Conservation (phyloP, 495 filamentous ascomycete species). For the Diplogelasinospora grovesii region DNA sequence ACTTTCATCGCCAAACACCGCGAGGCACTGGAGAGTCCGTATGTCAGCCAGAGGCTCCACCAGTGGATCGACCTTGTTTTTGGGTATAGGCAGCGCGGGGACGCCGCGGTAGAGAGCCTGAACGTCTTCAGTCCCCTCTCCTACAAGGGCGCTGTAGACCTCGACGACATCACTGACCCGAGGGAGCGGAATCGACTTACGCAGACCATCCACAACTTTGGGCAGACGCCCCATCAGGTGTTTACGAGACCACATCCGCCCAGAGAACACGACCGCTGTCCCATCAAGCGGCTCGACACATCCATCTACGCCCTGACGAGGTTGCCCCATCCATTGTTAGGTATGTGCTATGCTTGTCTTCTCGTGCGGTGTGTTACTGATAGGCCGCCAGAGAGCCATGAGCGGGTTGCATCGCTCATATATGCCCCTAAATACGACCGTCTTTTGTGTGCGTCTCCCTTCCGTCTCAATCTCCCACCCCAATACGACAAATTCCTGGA, state of each 20-base stretch:
- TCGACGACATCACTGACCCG: conserved; percentile 85
- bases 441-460: conserved; percentile 73
- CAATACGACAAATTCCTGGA: conserved; percentile 85
- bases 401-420: conserved; percentile 70
- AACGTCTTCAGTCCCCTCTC: conserved; percentile 96
- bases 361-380: conserved; percentile 9
- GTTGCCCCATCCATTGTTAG: conserved; percentile 72
- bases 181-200: conserved; percentile 80
- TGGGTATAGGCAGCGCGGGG: conserved; percentile 89
- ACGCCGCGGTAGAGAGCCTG: conserved; percentile 81
- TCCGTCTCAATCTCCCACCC: conserved; percentile 81
- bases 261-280: conserved; percentile 59
- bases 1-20: conserved; percentile 93
- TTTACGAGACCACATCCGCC: conserved; percentile 73
- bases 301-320: conserved; percentile 69
- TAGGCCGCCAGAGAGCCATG: conserved; percentile 54
- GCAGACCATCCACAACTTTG: conserved; percentile 96
- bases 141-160: conserved; percentile 86
- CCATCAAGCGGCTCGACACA: conserved; percentile 65
- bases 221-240: conserved; percentile 92
- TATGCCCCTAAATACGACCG: conserved; percentile 76
- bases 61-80: conserved; percentile 96
- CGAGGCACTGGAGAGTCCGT: conserved; percentile 88
- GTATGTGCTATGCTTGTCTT: conserved; percentile 19
- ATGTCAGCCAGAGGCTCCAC: conserved; percentile 85